A percentile compares a stretch with the other conserved stretches of the same genome.
Conservation (phyloP, 352 stramenopile genomes). For the Elongisporangium undulatum region DNA sequence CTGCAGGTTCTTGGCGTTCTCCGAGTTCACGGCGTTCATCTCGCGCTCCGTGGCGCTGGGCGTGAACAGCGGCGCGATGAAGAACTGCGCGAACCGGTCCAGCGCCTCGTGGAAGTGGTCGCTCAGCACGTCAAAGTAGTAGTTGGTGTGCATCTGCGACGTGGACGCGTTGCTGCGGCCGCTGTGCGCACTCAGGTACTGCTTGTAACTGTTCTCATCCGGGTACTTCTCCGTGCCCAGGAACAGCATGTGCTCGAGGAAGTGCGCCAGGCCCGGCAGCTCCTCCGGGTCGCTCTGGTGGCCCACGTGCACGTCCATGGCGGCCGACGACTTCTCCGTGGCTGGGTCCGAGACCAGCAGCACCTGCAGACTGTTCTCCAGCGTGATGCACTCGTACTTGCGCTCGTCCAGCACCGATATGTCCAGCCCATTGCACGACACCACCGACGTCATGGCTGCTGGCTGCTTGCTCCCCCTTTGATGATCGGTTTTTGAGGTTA, state of each 20-base stretch:
- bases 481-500: background rate
- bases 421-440: constrained; percentile 44
- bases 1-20: constrained; percentile 96
- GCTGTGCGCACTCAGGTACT: constrained; percentile 92
- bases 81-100: constrained; percentile 98
- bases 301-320: constrained; percentile 95
- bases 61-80: constrained; percentile 94
- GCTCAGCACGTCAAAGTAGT: constrained; percentile 94
- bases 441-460: constrained; percentile 34
- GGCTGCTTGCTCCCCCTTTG: background rate
- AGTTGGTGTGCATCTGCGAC: constrained; percentile 95
- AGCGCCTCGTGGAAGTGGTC: constrained; percentile 79
- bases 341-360: constrained; percentile 89
- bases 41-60: constrained; percentile 90
- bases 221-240: constrained; percentile 96
- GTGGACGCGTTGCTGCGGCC: constrained; percentile 96
- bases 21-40: constrained; percentile 95
- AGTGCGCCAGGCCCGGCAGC: constrained; percentile 88
- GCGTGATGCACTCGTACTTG: constrained; percentile 42
- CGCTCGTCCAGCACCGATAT: constrained; percentile 63
- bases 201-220: constrained; percentile 93
- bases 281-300: constrained; percentile 87
- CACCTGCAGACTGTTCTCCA: constrained; percentile 59
- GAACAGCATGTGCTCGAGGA: constrained; percentile 98
- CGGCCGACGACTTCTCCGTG: constrained; percentile 90